Evolutionary conservation across 1,284 basidiomycete genomes (phyloP), one percentile per base, ranked within the genome.

Genomic region (Apiotrichum akiyoshidainum): DNA sequence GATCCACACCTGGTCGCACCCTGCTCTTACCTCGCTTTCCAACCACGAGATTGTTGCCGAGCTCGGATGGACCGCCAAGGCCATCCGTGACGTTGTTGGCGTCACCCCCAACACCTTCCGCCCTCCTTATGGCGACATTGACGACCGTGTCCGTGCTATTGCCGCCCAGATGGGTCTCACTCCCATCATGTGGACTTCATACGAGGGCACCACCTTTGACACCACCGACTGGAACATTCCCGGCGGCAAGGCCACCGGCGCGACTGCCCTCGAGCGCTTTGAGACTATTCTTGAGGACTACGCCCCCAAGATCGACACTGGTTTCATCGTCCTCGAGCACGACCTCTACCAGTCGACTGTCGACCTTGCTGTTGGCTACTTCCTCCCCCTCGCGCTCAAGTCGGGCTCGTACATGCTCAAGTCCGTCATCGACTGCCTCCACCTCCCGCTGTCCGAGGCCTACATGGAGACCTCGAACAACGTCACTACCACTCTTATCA

Each of bases 41-140:
- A 98, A 87, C 72, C 86, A 86, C 71, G 82, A 96, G 80, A 85
- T 97, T 60, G 90, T 97, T 21, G 92, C 92, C 26, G 93, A 97
- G 78, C 83, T 98, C 51, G 92, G 89, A 48, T 97, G 90, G 88
- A 90, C 91, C 58, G 88, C 87, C 65, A 86, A 91, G 78, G 85
- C 87, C 54, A 95, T 98, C 79, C 84, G 87, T 70, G 88, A 90
- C 71, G 82, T 86, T 35, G 77, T 89, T 60, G 90, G 90, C 67
- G 87, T 61, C 10, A 89, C 89, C 7, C 90, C 91, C 2, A 87
- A 85, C 46, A 87, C 83, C 65, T 87, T 86, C 84, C 80, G 87
- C 78, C 86, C 87, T 41, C 86, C 87, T 13, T 87, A 72, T 59
- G 78, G 80, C 50, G 81, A 82, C 59, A 59, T 65, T 49, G 62